Percentiles rank a stretch among this genome's conserved stretches.
phyloP scores from a whole-genome alignment of 371 early-diverging fungal species.

The Actinomortierella wolfii region DNA sequence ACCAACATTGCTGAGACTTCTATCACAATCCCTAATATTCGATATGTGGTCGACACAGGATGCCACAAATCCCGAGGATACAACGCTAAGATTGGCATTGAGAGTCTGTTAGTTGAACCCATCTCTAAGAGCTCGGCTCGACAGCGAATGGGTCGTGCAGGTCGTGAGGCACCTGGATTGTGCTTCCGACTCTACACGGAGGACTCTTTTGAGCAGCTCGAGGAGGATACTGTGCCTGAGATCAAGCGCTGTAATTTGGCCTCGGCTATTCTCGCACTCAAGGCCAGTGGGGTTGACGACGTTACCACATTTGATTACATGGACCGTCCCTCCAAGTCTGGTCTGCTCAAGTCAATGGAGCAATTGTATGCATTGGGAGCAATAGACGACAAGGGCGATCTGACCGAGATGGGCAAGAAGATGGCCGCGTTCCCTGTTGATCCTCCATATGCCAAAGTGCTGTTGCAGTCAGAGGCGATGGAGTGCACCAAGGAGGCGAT shows the following conservation, averaged over 20 bases:
- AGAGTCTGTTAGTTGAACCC: slow-evolving; percentile 84
- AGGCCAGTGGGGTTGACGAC: slow-evolving; percentile 90
- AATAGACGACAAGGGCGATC: slow-evolving; percentile 76
- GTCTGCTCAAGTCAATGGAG: slow-evolving; percentile 81
- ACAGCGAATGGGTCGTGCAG: slow-evolving; percentile 98
- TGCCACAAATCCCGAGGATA: slow-evolving; percentile 95
- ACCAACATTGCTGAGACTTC: slow-evolving; percentile 99
- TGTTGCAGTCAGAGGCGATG: slow-evolving; percentile 70
- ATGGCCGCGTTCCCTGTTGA: slow-evolving; percentile 96
- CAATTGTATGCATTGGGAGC: slow-evolving; percentile 92
- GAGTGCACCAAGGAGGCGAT: slow-evolving; percentile 88
- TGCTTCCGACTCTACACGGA: slow-evolving; percentile 97
- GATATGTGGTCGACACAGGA: slow-evolving; percentile 98
- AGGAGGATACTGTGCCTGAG: slow-evolving; percentile 85
- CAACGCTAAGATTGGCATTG: slow-evolving; percentile 89
- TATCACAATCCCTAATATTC: slow-evolving; percentile 96
- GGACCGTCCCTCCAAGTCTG: slow-evolving; percentile 80
- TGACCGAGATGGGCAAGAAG: slow-evolving; percentile 85
- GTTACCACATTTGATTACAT: slow-evolving; percentile 93
- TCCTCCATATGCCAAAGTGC: slow-evolving; percentile 89
- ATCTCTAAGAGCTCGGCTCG: slow-evolving; percentile 94
- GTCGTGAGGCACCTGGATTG: slow-evolving; percentile 82
- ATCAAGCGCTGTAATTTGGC: slow-evolving; percentile 93
- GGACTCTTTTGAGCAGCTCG: slow-evolving; percentile 75
- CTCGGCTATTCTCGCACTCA: slow-evolving; percentile 83